phyloP scores from a whole-genome alignment of 169 alveolate genomes.

The Eimeria falciformis region DNA sequence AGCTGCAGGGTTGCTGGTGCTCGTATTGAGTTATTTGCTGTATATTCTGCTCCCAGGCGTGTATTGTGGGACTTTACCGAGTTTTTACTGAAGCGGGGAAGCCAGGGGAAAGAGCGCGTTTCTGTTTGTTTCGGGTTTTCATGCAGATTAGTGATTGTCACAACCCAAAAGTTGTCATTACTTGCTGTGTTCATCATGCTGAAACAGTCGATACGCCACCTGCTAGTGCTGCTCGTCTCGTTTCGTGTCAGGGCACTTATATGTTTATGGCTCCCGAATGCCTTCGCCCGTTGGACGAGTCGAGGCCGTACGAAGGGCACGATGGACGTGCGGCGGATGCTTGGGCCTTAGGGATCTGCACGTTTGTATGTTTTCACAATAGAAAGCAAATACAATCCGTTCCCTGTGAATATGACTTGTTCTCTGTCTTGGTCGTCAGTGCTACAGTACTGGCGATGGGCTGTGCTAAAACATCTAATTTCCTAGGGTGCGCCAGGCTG shows the following conservation, averaged over 20 bases:
- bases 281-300: slow-evolving; percentile 81
- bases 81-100: too few relatives aligned
- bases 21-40: too few relatives aligned
- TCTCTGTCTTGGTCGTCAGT: neutral
- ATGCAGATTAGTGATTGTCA: too few relatives aligned
- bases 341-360: slow-evolving; percentile 89
- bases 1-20: too few relatives aligned
- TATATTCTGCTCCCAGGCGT: too few relatives aligned
- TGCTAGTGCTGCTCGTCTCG: neutral
- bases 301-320: slow-evolving; percentile 82
- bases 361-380: slow-evolving; percentile 69
- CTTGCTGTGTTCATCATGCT: neutral
- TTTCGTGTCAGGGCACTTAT: slow-evolving; percentile 84
- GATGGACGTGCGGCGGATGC: slow-evolving; percentile 88
- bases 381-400: neutral
- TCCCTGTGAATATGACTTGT: too few relatives aligned
- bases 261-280: slow-evolving; percentile 90
- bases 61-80: too few relatives aligned
- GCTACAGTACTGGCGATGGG: neutral
- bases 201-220: neutral
- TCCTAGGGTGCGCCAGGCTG: too few relatives aligned
- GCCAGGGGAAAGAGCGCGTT: too few relatives aligned
- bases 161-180: too few relatives aligned
- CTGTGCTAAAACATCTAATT: too few relatives aligned
- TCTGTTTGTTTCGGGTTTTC: too few relatives aligned